phyloP scores from a whole-genome alignment of 345 rosid species.

The Arabidopsis suecica region DNA sequence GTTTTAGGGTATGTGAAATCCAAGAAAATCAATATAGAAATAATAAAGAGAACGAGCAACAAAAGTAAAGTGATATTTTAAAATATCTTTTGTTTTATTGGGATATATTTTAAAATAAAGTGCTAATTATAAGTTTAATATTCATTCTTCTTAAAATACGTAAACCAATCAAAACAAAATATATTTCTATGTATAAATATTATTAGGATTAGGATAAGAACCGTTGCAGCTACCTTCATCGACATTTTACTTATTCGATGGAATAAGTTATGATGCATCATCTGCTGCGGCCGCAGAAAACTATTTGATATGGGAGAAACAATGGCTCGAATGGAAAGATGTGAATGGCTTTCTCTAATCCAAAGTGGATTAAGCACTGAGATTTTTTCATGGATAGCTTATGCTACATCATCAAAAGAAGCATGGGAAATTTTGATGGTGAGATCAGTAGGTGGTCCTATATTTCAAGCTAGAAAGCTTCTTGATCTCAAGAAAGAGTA shows the following conservation, averaged over 20 bases:
- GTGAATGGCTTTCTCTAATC: not conserved
- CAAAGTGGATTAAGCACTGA: slow-evolving; percentile 2
- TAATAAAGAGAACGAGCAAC: too few species aligned
- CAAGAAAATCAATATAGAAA: too few species aligned
- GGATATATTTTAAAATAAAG: too few species aligned
- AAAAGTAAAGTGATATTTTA: too few species aligned
- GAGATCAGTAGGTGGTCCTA: slow-evolving; percentile 28
- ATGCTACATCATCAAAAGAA: slow-evolving; percentile 30
- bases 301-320: not conserved
- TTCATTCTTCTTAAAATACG: not conserved
- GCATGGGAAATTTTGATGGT: slow-evolving; percentile 35
- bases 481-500: slow-evolving; percentile 26
- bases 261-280: not conserved
- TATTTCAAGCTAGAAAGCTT: slow-evolving; percentile 17
- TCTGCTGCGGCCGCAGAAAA: not conserved
- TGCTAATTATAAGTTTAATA: too few species aligned
- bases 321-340: slow-evolving; percentile 22
- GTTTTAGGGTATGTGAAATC: not conserved
- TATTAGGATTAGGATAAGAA: not conserved
- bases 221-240: not conserved
- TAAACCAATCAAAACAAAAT: not conserved
- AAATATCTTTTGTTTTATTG: too few species aligned
- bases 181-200: too few species aligned
- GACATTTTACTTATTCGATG: not conserved
- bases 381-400: slow-evolving; percentile 26